A percentile compares a stretch with the other conserved stretches of the same genome.
Conservation (phyloP, 2,329 filamentous ascomycete genomes). For the Tolypocladium pustulatum region DNA sequence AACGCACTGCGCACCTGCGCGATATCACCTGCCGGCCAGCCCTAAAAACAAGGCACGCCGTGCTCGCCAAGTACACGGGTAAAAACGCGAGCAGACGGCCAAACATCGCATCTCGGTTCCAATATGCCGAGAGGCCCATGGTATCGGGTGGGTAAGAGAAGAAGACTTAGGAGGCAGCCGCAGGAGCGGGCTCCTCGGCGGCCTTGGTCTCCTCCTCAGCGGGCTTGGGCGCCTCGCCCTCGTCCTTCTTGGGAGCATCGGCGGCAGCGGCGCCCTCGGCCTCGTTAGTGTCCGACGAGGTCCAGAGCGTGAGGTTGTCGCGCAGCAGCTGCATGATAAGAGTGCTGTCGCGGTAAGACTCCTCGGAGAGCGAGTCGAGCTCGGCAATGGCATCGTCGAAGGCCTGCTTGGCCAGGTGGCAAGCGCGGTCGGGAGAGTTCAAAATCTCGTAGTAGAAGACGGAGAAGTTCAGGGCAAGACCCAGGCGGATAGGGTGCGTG, state of each 20-base stretch:
- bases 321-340: constrained; percentile 98
- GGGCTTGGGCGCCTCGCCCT: constrained; percentile 33
- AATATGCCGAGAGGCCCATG: constrained; percentile 25
- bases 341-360: constrained; percentile 98
- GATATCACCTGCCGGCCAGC: constrained; percentile 23
- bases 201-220: constrained; percentile 32
- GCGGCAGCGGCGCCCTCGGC: constrained; percentile 47
- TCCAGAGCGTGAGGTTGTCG: constrained; percentile 97
- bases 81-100: constrained; percentile 11
- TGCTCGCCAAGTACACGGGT: constrained; percentile 7
- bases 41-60: constrained; percentile 18
- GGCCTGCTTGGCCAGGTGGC: constrained; percentile 97
- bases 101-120: constrained; percentile 23
- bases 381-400: constrained; percentile 98
- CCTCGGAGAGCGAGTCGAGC: constrained; percentile 94
- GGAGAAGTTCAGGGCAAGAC: constrained; percentile 96
- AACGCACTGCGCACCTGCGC: constrained; percentile 23
- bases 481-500: constrained; percentile 95
- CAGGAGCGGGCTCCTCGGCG: constrained; percentile 27
- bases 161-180: constrained; percentile 42
- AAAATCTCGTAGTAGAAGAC: constrained; percentile 99
- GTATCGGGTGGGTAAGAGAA: constrained; percentile 20
- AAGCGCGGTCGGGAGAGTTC: constrained; percentile 94
- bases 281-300: constrained; percentile 82
- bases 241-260: constrained; percentile 50